These are phyloP conservation scores for Houttuynia cordata DNA, from an alignment of 164 flowering plant genomes.

Conservation along the genomic window DNA sequence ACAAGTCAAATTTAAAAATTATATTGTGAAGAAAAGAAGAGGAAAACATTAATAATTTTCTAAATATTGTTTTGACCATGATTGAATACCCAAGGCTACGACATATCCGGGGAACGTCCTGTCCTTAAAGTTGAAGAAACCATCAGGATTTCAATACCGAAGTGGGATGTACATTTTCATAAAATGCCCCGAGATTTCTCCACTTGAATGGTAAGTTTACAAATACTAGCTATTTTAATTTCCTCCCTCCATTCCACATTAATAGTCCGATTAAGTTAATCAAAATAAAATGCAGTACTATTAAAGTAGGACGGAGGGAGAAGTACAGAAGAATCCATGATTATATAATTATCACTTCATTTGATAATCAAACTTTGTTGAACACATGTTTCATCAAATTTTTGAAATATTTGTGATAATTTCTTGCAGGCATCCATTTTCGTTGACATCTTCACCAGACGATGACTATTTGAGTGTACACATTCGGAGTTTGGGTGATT, in stretches of 20 bases:
- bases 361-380: not conserved
- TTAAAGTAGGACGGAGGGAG: too few species aligned
- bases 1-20: not conserved
- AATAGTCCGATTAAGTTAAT: too few species aligned
- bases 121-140: constrained; percentile 28
- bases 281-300: too few species aligned
- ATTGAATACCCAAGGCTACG: constrained; percentile 14
- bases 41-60: not conserved
- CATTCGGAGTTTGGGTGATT: constrained; percentile 38
- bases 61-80: not conserved
- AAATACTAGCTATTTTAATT: not conserved
- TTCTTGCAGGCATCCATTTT: constrained; percentile 39
- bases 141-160: constrained; percentile 24
- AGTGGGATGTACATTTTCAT: constrained; percentile 41
- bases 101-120: constrained; percentile 35
- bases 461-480: constrained; percentile 32
- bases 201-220: constrained; percentile 33
- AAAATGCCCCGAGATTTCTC: constrained; percentile 41
- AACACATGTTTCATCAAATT: not conserved
- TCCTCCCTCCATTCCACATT: too few species aligned
- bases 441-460: constrained; percentile 39
- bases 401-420: not conserved
- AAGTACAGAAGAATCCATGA: not conserved
- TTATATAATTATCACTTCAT: not conserved
- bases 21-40: not conserved